phyloP scores from a whole-genome alignment of 306 rosid species.

The Oxytropis ochrocephala region DNA sequence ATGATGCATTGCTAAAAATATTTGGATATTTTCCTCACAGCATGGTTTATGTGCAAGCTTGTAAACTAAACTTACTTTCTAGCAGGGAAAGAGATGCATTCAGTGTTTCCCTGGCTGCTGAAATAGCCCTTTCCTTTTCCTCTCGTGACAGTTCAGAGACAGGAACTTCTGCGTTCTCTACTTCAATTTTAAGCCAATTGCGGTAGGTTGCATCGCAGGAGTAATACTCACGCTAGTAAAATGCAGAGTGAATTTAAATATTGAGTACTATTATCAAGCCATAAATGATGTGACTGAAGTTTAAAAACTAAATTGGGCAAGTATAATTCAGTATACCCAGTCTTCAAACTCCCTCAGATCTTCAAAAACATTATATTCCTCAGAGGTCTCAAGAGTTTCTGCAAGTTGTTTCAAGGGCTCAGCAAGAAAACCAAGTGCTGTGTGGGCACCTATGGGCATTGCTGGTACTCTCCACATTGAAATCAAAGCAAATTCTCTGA shows the following conservation, averaged over 20 bases:
- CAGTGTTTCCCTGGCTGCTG: slow-evolving; percentile 77
- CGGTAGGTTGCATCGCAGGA: slow-evolving; percentile 98
- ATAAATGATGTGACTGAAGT: slow-evolving; percentile 9
- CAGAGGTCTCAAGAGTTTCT: slow-evolving; percentile 54
- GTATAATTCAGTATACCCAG: slow-evolving; percentile 54
- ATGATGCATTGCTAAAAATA: slow-evolving; percentile 10
- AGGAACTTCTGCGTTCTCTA: slow-evolving; percentile 69
- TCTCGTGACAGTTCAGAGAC: slow-evolving; percentile 59
- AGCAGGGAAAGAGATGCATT: slow-evolving; percentile 63
- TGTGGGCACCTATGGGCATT: slow-evolving; percentile 94
- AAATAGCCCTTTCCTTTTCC: slow-evolving; percentile 67
- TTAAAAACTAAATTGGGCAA: slow-evolving; percentile 6
- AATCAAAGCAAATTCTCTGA: slow-evolving; percentile 92
- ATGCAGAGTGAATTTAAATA: slow-evolving; percentile 3
- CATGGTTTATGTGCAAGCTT: background rate
- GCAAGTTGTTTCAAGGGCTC: slow-evolving; percentile 91
- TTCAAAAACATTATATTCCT: slow-evolving; percentile 49
- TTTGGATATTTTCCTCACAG: slow-evolving; percentile 2
- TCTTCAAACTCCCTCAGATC: slow-evolving; percentile 86
- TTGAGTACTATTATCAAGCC: background rate
- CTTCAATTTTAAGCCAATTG: slow-evolving; percentile 88
- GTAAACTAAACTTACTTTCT: slow-evolving; percentile 54
- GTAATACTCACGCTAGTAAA: slow-evolving; percentile 76
- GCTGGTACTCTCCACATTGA: slow-evolving; percentile 97
- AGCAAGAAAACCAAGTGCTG: slow-evolving; percentile 82